These are phyloP conservation scores for Picea glauca DNA, from an alignment of 75 land plant genomes.

Conservation along the genomic window DNA sequence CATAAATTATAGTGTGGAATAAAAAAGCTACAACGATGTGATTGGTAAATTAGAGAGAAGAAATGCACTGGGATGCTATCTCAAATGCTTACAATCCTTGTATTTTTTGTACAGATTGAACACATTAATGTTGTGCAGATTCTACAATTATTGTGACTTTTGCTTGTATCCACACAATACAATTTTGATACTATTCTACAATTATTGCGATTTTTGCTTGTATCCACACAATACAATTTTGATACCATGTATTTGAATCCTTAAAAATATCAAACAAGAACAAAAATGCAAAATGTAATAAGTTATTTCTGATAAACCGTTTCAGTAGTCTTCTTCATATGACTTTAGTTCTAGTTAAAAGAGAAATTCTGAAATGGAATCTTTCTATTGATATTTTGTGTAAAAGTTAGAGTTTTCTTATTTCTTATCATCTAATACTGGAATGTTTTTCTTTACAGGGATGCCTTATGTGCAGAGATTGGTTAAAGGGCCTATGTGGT, in stretches of 20 bases:
- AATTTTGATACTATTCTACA: neutral
- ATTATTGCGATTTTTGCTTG: neutral
- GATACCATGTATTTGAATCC: neutral
- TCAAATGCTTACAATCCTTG: neutral
- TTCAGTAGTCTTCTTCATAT: neutral
- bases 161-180: neutral
- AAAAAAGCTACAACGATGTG: neutral
- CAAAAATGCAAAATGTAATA: neutral
- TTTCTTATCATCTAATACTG: neutral
- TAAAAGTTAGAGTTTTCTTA: neutral
- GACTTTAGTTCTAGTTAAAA: neutral
- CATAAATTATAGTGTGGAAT: neutral
- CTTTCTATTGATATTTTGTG: neutral
- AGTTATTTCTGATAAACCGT: neutral
- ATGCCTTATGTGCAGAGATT: constrained; percentile 65
- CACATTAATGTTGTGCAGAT: neutral
- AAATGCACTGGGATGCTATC: neutral
- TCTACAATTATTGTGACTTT: neutral
- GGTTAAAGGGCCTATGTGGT: constrained; percentile 84
- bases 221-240: neutral
- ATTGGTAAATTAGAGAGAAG: neutral
- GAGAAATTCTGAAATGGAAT: neutral
- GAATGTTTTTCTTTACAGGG: constrained; percentile 34
- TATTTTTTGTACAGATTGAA: neutral
- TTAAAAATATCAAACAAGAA: neutral